phyloP scores from a whole-genome alignment of 2,329 filamentous ascomycete species.

The Apiospora arundinis region DNA sequence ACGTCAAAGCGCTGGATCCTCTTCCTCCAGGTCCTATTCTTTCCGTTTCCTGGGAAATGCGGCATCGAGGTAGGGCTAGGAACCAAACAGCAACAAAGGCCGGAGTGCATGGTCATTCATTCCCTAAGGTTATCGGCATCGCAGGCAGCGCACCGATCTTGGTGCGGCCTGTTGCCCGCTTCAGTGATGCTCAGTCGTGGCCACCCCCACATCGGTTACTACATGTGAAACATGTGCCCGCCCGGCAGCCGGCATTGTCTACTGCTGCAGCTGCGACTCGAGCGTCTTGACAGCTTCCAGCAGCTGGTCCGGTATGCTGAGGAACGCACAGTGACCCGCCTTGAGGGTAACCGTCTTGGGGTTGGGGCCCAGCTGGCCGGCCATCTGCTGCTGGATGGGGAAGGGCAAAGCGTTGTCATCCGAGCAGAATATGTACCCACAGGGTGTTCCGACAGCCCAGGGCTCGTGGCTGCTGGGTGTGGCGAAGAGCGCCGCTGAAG shows the following conservation, averaged over 20 bases:
- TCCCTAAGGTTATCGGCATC: too few species aligned
- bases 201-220: neutral
- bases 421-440: conserved; percentile 28
- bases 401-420: conserved; percentile 28
- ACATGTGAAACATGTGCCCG: neutral
- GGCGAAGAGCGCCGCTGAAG: conserved; percentile 26
- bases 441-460: conserved; percentile 26
- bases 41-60: neutral
- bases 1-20: neutral
- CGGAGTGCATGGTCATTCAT: too few species aligned
- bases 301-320: conserved; percentile 26
- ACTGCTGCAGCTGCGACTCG: conserved; percentile 9
- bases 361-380: conserved; percentile 23
- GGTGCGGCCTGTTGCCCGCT: neutral
- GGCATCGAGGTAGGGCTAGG: neutral
- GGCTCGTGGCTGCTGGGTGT: conserved; percentile 28
- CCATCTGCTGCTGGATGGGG: conserved; percentile 30
- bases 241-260: neutral
- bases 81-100: too few species aligned
- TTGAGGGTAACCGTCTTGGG: conserved; percentile 25
- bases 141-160: neutral
- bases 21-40: neutral
- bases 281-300: conserved; percentile 26
- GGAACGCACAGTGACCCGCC: conserved; percentile 27
- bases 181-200: neutral